phyloP scores from a whole-genome alignment of 768 basidiomycete genomes.

The Crepidotus variabilis region DNA sequence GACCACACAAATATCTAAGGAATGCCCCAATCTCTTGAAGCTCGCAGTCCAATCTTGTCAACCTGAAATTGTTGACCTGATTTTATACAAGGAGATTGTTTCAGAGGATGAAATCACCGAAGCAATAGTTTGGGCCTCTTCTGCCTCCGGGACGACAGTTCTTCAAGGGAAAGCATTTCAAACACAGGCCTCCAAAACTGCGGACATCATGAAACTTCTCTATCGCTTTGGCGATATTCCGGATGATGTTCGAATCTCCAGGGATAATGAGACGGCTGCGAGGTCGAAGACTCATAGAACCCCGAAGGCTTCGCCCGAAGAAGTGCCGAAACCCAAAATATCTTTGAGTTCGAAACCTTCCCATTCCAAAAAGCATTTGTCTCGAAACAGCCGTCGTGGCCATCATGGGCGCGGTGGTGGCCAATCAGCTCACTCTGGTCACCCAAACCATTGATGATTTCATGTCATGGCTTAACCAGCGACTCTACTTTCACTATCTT shows the following conservation, averaged over 20 bases:
- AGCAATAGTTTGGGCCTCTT: constrained; percentile 47
- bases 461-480: neutral
- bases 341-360: no score
- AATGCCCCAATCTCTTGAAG: constrained; percentile 42
- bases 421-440: constrained; percentile 26
- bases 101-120: constrained; percentile 43
- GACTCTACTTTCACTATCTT: neutral
- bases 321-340: neutral
- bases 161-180: constrained; percentile 19
- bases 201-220: constrained; percentile 52
- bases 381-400: constrained; percentile 13
- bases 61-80: constrained; percentile 61
- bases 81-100: constrained; percentile 58
- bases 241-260: constrained; percentile 14
- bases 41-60: constrained; percentile 58
- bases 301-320: constrained; percentile 1
- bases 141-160: constrained; percentile 22
- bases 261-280: neutral
- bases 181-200: constrained; percentile 30
- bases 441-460: constrained; percentile 14
- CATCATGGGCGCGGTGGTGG: constrained; percentile 33
- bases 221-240: constrained; percentile 10
- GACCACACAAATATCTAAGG: constrained; percentile 50
- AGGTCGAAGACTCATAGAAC: neutral
- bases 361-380: neutral